Percentiles rank a stretch among this genome's conserved stretches.
Conservation (phyloP, 768 basidiomycete genomes). For the Mycena galopus region DNA sequence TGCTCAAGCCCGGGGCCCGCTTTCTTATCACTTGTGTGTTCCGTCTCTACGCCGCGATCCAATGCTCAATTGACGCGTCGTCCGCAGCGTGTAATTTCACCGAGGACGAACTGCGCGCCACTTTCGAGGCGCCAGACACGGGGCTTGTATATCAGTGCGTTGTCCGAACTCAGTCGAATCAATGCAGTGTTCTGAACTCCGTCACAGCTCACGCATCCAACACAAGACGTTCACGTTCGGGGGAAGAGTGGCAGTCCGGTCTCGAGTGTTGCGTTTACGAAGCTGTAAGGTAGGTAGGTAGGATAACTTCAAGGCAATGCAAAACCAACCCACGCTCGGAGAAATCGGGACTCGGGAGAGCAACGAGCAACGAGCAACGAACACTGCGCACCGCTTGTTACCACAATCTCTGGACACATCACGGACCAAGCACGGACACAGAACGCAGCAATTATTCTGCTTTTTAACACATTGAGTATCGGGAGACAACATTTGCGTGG, state of each 20-base stretch:
- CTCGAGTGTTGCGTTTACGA: conserved; percentile 83
- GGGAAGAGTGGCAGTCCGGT: conserved; percentile 77
- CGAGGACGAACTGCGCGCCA: conserved; percentile 74
- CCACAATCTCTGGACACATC: too few relatives aligned
- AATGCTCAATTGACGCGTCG: not conserved
- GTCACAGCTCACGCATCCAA: conserved; percentile 73
- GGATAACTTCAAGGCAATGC: too few relatives aligned
- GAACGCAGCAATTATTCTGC: too few relatives aligned
- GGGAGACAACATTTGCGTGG: too few relatives aligned
- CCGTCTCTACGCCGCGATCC: not conserved
- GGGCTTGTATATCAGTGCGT: conserved; percentile 77
- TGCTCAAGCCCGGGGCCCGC: conserved; percentile 75
- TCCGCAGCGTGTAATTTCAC: conserved; percentile 86
- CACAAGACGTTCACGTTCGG: conserved; percentile 84
- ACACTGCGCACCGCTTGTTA: too few relatives aligned
- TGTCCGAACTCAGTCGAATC: not conserved
- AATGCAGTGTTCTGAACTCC: not conserved
- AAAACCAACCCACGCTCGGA: too few relatives aligned
- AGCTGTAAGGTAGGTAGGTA: too few relatives aligned
- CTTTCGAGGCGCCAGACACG: conserved; percentile 62
- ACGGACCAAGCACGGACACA: too few relatives aligned
- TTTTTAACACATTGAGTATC: too few relatives aligned
- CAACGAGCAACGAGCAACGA: too few relatives aligned
- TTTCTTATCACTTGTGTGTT: conserved; percentile 86
- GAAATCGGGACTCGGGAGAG: too few relatives aligned